Percentiles rank a stretch among this genome's conserved stretches.
Conservation (phyloP, 495 filamentous ascomycete genomes). For the Penicillium silybi region DNA sequence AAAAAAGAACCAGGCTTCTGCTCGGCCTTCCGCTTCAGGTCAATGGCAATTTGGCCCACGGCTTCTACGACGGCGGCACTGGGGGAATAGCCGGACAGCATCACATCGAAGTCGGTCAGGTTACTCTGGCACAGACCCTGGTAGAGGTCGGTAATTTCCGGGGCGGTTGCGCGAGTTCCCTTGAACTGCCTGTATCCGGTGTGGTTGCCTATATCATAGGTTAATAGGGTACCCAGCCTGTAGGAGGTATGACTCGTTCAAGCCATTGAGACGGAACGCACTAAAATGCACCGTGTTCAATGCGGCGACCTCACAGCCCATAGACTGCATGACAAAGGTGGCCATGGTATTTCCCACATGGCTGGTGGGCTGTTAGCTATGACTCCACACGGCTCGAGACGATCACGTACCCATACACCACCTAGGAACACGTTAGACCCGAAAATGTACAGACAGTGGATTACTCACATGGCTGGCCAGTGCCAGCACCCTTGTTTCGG, state of each 20-base stretch:
- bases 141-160: constrained; percentile 82
- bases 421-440: constrained; percentile 39
- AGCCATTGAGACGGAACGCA: constrained; percentile 31
- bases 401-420: constrained; percentile 68
- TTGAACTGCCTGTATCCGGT: constrained; percentile 84
- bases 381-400: constrained; percentile 11
- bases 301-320: constrained; percentile 89
- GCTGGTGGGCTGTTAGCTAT: constrained; percentile 44
- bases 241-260: not conserved
- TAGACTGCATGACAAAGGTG: constrained; percentile 82
- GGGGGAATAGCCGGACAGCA: constrained; percentile 91
- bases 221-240: constrained; percentile 2
- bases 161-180: constrained; percentile 72
- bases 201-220: constrained; percentile 68
- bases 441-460: constrained; percentile 1
- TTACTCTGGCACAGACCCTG: constrained; percentile 76
- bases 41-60: constrained; percentile 75
- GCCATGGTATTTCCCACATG: constrained; percentile 98
- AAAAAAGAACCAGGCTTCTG: constrained; percentile 76
- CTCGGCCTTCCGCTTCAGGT: constrained; percentile 64
- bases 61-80: constrained; percentile 77
- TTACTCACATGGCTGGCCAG: constrained; percentile 93
- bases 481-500: constrained; percentile 84
- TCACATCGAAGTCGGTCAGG: constrained; percentile 81
- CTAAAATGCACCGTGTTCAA: constrained; percentile 97